phyloP scores from a whole-genome alignment of 768 basidiomycete species.

The Tricholoma saponaceum region DNA sequence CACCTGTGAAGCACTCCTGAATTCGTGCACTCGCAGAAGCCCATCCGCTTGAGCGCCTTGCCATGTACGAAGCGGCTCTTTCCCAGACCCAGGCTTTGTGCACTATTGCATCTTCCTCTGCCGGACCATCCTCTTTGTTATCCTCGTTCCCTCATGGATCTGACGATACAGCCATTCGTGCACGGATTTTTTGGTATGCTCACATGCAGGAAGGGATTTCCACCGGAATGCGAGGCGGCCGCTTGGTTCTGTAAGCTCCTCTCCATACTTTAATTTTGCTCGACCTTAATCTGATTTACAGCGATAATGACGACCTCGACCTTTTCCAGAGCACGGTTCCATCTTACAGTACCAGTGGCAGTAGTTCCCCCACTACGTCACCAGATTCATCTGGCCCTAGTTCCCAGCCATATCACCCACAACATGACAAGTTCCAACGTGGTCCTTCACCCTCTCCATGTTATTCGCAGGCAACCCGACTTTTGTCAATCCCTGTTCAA shows the following conservation, averaged over 20 bases:
- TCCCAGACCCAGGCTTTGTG: slow-evolving; percentile 81
- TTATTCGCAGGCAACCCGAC: slow-evolving; percentile 51
- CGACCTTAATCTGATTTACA: slow-evolving; percentile 21
- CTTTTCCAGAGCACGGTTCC: slow-evolving; percentile 66
- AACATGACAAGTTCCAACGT: slow-evolving; percentile 7
- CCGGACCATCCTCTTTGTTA: slow-evolving; percentile 19
- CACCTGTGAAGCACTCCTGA: slow-evolving; percentile 9
- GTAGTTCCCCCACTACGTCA: slow-evolving; percentile 8
- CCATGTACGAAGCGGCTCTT: slow-evolving; percentile 78
- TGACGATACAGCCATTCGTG: slow-evolving; percentile 62
- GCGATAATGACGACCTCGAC: slow-evolving; percentile 72
- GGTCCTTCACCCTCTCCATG: slow-evolving; percentile 26
- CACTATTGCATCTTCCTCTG: slow-evolving; percentile 39
- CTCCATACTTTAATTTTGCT: neutral
- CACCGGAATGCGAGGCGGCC: slow-evolving; percentile 80
- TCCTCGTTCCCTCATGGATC: slow-evolving; percentile 43
- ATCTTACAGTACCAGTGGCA: slow-evolving; percentile 10
- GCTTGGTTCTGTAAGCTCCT: slow-evolving; percentile 65
- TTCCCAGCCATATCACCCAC: slow-evolving; percentile 14
- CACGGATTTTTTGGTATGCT: slow-evolving; percentile 87
- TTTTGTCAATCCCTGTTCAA: slow-evolving; percentile 67
- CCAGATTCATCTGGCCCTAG: slow-evolving; percentile 8
- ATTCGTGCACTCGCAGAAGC: slow-evolving; percentile 29
- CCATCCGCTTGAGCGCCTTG: slow-evolving; percentile 43
- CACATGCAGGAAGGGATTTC: slow-evolving; percentile 82